phyloP scores from a whole-genome alignment of 139 green algal species.

The Bryopsis sp. region DNA sequence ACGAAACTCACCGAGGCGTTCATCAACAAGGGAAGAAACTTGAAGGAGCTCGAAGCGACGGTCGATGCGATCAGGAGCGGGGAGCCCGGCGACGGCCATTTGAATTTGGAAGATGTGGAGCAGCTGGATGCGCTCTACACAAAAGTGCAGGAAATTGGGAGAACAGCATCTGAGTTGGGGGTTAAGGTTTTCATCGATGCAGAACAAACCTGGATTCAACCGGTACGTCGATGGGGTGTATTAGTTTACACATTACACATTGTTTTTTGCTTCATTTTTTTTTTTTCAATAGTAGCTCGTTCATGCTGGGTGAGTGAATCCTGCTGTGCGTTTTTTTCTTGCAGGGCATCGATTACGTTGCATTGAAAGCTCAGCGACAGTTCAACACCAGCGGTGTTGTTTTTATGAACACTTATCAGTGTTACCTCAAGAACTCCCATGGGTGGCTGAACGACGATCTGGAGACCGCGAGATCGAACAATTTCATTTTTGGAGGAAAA shows the following conservation, averaged over 20 bases:
- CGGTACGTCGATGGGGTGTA: constrained; percentile 23
- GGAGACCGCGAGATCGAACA: constrained; percentile 42
- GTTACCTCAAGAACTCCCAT: constrained; percentile 64
- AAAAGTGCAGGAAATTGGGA: constrained; percentile 21
- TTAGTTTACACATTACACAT: too few species aligned
- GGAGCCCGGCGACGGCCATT: background rate
- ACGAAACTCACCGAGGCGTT: background rate
- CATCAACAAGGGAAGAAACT: background rate
- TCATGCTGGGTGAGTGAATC: background rate
- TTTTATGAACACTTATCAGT: constrained; percentile 78
- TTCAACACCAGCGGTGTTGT: constrained; percentile 54
- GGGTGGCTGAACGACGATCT: constrained; percentile 54
- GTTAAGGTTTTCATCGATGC: constrained; percentile 80
- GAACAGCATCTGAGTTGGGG: constrained; percentile 14
- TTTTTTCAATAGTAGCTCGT: background rate
- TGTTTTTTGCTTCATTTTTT: background rate
- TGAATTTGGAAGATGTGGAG: constrained; percentile 23
- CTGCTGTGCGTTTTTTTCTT: background rate
- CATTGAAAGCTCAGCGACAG: constrained; percentile 48
- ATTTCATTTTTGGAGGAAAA: constrained; percentile 56
- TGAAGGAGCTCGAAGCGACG: background rate
- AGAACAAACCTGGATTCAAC: constrained; percentile 84
- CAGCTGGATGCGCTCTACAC: constrained; percentile 51
- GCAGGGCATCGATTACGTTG: constrained; percentile 71
- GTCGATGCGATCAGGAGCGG: background rate